phyloP scores from a whole-genome alignment of 2,329 filamentous ascomycete species.

The Fusarium anguioides region DNA sequence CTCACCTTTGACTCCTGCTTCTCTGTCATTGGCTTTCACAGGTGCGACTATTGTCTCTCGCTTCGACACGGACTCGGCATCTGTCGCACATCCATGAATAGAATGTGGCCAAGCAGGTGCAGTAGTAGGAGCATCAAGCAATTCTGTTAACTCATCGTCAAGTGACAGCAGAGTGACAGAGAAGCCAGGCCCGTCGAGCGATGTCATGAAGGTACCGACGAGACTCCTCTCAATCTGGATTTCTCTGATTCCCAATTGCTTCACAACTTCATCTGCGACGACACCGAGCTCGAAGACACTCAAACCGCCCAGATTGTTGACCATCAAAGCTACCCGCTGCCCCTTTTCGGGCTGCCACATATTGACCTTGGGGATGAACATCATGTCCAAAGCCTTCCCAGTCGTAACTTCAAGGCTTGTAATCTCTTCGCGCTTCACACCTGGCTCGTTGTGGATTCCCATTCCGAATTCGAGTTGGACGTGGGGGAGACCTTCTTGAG shows the following conservation, averaged over 20 bases:
- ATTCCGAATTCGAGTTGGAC: slow-evolving; percentile 42
- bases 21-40: slow-evolving; percentile 11
- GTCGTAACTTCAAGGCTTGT: slow-evolving; percentile 31
- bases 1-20: slow-evolving; percentile 38
- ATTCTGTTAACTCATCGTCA: slow-evolving; percentile 32
- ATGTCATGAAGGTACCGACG: slow-evolving; percentile 41
- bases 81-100: slow-evolving; percentile 37
- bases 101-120: slow-evolving; percentile 42
- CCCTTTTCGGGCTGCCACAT: slow-evolving; percentile 39
- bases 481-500: slow-evolving; percentile 35
- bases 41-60: slow-evolving; percentile 11
- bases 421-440: slow-evolving; percentile 38
- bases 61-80: slow-evolving; percentile 26
- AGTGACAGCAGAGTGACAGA: slow-evolving; percentile 38
- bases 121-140: slow-evolving; percentile 39
- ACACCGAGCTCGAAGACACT: slow-evolving; percentile 42
- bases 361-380: slow-evolving; percentile 36
- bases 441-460: slow-evolving; percentile 45
- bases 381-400: slow-evolving; percentile 32
- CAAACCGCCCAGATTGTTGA: slow-evolving; percentile 43
- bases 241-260: slow-evolving; percentile 16
- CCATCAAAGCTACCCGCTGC: slow-evolving; percentile 37
- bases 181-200: slow-evolving; percentile 42
- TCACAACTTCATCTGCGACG: slow-evolving; percentile 39
- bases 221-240: slow-evolving; percentile 32